Conservation (phyloP, 2,329 filamentous ascomycete genomes). For the Canariomyces notabilis region DNA sequence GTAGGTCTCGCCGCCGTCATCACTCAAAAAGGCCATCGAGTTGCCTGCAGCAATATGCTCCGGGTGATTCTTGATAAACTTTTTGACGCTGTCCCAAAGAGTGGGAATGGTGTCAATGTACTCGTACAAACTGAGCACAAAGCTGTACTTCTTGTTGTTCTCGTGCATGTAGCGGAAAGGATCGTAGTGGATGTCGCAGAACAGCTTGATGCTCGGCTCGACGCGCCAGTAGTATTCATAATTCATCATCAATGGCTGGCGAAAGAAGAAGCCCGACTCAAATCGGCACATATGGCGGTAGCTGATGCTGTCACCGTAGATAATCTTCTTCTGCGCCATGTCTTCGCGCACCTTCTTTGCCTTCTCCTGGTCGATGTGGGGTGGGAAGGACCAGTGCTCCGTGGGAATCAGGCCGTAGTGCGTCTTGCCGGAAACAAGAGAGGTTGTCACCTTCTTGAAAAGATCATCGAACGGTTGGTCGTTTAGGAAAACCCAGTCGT, state of each 20-base stretch:
- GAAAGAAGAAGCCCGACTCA: slow-evolving; percentile 99
- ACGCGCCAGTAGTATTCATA: slow-evolving; percentile 99
- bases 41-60: slow-evolving; percentile 83
- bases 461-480: slow-evolving; percentile 88
- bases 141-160: slow-evolving; percentile 97
- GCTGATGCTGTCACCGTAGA: slow-evolving; percentile 94
- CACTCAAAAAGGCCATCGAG: slow-evolving; percentile 84
- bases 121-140: slow-evolving; percentile 91
- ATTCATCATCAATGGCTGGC: slow-evolving; percentile 84
- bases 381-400: slow-evolving; percentile 96
- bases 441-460: slow-evolving; percentile 87
- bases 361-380: slow-evolving; percentile 92
- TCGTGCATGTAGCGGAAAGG: slow-evolving; percentile 96
- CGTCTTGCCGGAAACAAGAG: slow-evolving; percentile 87
- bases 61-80: slow-evolving; percentile 85
- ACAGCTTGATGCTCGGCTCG: slow-evolving; percentile 93
- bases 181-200: slow-evolving; percentile 92
- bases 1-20: slow-evolving; percentile 86
- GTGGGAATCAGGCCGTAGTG: slow-evolving; percentile 83
- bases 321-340: slow-evolving; percentile 92
- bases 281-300: slow-evolving; percentile 99
- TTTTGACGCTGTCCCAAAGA: slow-evolving; percentile 91
- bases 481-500: slow-evolving; percentile 99
- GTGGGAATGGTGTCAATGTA: slow-evolving; percentile 95
- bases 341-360: slow-evolving; percentile 86